phyloP scores from a whole-genome alignment of 768 basidiomycete genomes.

The Tylopilus rubrobrunneus region DNA sequence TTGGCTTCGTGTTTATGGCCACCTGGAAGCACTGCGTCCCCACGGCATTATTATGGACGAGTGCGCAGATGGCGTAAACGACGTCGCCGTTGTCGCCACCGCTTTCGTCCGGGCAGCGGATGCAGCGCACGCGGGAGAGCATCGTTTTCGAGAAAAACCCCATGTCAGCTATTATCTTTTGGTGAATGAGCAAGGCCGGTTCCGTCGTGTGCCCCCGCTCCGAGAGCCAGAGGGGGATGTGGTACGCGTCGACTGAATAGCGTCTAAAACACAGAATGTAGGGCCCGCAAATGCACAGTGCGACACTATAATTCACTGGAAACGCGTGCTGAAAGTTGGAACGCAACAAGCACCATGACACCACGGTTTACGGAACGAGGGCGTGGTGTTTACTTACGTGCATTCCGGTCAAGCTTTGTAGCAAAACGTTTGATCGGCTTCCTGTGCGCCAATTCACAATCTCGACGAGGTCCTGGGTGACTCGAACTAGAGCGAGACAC shows the following conservation, averaged over 20 bases:
- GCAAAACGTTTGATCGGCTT: slow-evolving; percentile 15
- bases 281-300: slow-evolving; percentile 40
- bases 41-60: slow-evolving; percentile 35
- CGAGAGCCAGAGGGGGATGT: slow-evolving; percentile 4
- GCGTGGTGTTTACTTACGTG: slow-evolving; percentile 28
- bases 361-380: not conserved
- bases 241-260: slow-evolving; percentile 44
- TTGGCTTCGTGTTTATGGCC: not conserved
- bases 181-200: slow-evolving; percentile 12
- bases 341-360: not conserved
- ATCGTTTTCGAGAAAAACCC: slow-evolving; percentile 33
- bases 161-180: slow-evolving; percentile 6
- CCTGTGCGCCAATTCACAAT: slow-evolving; percentile 36
- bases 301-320: slow-evolving; percentile 32
- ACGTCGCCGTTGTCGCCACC: slow-evolving; percentile 18
- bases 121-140: slow-evolving; percentile 36
- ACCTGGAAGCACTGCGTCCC: slow-evolving; percentile 45
- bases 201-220: not conserved
- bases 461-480: slow-evolving; percentile 29
- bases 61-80: slow-evolving; percentile 31
- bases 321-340: slow-evolving; percentile 18
- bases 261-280: slow-evolving; percentile 50
- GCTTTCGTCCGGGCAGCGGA: slow-evolving; percentile 32
- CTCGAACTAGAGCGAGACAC: slow-evolving; percentile 29
- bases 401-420: slow-evolving; percentile 21